These are phyloP conservation scores for Claviceps pusilla DNA, from an alignment of 2,329 filamentous ascomycete genomes.

Conservation along the genomic window DNA sequence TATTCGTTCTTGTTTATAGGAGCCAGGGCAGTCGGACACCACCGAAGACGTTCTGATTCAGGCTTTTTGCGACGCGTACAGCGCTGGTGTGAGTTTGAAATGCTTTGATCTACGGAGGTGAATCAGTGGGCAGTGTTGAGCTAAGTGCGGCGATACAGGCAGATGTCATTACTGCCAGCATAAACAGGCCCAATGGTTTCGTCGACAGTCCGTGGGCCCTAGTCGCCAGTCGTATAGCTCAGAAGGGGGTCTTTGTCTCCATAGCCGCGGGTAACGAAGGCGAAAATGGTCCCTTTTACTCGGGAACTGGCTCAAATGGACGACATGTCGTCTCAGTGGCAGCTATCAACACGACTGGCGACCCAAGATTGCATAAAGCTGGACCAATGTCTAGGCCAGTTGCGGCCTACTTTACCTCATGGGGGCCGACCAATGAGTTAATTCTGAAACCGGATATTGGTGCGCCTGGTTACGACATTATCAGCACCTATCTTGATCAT, in stretches of 20 bases:
- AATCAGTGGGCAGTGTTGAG: not conserved
- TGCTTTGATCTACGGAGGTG: not conserved
- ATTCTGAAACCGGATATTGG: conserved; percentile 35
- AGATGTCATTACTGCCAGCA: conserved; percentile 29
- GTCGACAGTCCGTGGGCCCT: conserved; percentile 27
- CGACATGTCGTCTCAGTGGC: conserved; percentile 21
- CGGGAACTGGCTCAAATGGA: conserved; percentile 19
- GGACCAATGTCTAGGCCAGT: conserved; percentile 15
- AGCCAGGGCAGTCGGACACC: conserved; percentile 7
- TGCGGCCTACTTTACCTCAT: conserved; percentile 32
- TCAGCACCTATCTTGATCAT: conserved; percentile 31
- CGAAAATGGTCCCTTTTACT: conserved; percentile 30
- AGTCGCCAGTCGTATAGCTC: conserved; percentile 25
- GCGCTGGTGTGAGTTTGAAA: conserved; percentile 14
- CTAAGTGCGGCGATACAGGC: conserved; percentile 11
- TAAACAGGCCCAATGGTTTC: conserved; percentile 25
- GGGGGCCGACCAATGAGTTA: conserved; percentile 37
- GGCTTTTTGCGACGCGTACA: conserved; percentile 22
- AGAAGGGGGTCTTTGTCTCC: conserved; percentile 32
- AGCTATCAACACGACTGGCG: conserved; percentile 27
- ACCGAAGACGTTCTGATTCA: conserved; percentile 22
- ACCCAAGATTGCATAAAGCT: conserved; percentile 20
- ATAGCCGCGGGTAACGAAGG: conserved; percentile 39
- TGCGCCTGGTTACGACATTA: conserved; percentile 33
- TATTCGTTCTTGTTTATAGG: not conserved